These are phyloP conservation scores for Parietaria judaica DNA, from an alignment of 306 rosid species.

Conservation along the genomic window DNA sequence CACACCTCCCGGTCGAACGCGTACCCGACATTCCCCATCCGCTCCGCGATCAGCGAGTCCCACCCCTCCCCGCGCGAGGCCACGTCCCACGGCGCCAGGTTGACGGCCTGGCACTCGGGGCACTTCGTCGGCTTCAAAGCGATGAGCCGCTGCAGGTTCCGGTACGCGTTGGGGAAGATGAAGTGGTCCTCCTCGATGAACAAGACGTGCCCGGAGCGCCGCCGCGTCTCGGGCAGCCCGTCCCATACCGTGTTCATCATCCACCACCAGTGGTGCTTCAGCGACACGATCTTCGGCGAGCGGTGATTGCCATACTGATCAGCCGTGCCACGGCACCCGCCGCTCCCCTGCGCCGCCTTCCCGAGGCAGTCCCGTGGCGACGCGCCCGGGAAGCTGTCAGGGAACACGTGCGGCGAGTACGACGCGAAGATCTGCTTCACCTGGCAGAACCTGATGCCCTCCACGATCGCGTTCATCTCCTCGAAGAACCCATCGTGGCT, in stretches of 20 bases:
- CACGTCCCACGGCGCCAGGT: slow-evolving; percentile 96
- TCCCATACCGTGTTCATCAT: slow-evolving; percentile 96
- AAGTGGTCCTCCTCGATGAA: slow-evolving; percentile 94
- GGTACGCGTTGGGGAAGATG: slow-evolving; percentile 80
- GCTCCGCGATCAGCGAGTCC: slow-evolving; percentile 63
- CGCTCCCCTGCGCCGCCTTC: slow-evolving; percentile 31
- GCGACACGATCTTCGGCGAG: slow-evolving; percentile 70
- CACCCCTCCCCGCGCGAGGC: slow-evolving; percentile 79
- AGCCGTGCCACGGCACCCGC: slow-evolving; percentile 57
- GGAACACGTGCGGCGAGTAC: slow-evolving; percentile 78
- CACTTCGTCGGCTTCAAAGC: slow-evolving; percentile 61
- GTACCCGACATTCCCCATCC: slow-evolving; percentile 95
- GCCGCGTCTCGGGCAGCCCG: slow-evolving; percentile 66
- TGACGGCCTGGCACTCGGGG: slow-evolving; percentile 84
- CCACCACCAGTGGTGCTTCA: slow-evolving; percentile 99
- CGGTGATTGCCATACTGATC: slow-evolving; percentile 95
- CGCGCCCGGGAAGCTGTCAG: slow-evolving; percentile 64
- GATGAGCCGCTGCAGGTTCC: slow-evolving; percentile 60
- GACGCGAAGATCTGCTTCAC: slow-evolving; percentile 91
- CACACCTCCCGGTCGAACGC: slow-evolving; percentile 74
- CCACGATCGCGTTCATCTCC: slow-evolving; percentile 67
- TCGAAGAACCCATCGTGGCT: slow-evolving; percentile 92
- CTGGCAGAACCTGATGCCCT: slow-evolving; percentile 65
- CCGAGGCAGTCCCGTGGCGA: slow-evolving; percentile 63
- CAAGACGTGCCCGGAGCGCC: slow-evolving; percentile 61